Evolutionary conservation across 1,139 yeast species (phyloP).

Genomic region (Hyphopichia burtonii): DNA sequence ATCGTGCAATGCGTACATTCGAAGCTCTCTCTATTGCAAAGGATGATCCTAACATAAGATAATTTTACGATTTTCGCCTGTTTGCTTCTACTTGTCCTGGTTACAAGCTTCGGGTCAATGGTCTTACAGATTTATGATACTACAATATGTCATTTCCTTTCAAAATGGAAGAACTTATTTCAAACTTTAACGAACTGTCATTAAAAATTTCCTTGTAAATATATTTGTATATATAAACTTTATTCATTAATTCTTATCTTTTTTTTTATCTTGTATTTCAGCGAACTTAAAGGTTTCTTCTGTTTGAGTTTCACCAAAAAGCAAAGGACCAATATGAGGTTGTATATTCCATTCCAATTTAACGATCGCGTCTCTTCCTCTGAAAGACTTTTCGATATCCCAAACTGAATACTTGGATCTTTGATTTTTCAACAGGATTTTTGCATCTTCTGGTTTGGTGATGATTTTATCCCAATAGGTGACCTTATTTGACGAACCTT

Average conservation of each 20-base stretch:
- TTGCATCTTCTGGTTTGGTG: constrained; percentile 55
- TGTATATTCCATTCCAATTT: constrained; percentile 89
- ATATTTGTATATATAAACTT: constrained; percentile 2
- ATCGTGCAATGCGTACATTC: constrained; percentile 20
- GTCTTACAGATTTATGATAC: neutral
- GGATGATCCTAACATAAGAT: constrained; percentile 2
- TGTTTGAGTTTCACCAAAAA: constrained; percentile 58
- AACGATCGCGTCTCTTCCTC: constrained; percentile 66
- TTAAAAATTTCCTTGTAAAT: constrained; percentile 1
- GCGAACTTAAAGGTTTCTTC: constrained; percentile 27
- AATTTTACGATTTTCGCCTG: too few species aligned
- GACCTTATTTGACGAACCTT: constrained; percentile 58
- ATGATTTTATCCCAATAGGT: constrained; percentile 92
- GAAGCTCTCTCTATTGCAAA: constrained; percentile 7
- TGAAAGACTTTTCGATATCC: constrained; percentile 73
- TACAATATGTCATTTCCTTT: too few species aligned
- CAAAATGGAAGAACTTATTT: too few species aligned
- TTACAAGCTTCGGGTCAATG: too few species aligned
- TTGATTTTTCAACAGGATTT: constrained; percentile 48
- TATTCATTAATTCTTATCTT: neutral
- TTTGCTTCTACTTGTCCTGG: neutral
- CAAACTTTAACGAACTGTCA: too few species aligned
- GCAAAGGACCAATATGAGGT: constrained; percentile 81
- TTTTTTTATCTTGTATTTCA: constrained; percentile 13
- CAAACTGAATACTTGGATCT: constrained; percentile 82